phyloP scores from a whole-genome alignment of 169 alveolate genomes.

The Cryptosporidium baileyi region DNA sequence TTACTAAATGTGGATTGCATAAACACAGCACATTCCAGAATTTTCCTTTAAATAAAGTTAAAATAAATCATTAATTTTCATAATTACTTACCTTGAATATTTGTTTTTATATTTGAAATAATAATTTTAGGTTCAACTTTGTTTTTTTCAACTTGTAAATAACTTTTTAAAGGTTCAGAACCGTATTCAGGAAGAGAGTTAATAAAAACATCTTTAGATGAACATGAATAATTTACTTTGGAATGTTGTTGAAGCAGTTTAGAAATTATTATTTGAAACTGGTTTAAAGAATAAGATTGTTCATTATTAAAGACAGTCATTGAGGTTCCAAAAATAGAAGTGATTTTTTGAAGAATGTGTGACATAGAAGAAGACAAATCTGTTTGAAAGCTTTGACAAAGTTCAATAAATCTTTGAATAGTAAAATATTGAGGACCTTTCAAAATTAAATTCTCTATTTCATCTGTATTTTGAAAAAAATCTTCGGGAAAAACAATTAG shows the following conservation, averaged over 20 bases:
- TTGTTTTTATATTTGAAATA: background rate
- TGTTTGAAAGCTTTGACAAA: background rate
- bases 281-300: background rate
- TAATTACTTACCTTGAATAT: constrained; percentile 23
- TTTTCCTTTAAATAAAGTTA: constrained; percentile 24
- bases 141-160: background rate
- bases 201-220: background rate
- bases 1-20: constrained; percentile 22
- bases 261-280: background rate
- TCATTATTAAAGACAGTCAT: background rate
- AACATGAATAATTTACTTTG: background rate
- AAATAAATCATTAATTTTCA: background rate
- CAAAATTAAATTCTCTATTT: background rate
- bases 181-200: background rate
- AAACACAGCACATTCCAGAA: constrained; percentile 12
- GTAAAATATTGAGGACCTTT: constrained; percentile 62
- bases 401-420: background rate
- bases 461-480: background rate
- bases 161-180: background rate
- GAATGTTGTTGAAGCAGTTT: background rate
- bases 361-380: background rate
- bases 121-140: constrained; percentile 46
- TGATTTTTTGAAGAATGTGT: background rate
- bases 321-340: background rate
- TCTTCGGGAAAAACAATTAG: constrained; percentile 48